phyloP scores from a whole-genome alignment of 1,284 basidiomycete species.

The Ceraceosorus guamensis region DNA sequence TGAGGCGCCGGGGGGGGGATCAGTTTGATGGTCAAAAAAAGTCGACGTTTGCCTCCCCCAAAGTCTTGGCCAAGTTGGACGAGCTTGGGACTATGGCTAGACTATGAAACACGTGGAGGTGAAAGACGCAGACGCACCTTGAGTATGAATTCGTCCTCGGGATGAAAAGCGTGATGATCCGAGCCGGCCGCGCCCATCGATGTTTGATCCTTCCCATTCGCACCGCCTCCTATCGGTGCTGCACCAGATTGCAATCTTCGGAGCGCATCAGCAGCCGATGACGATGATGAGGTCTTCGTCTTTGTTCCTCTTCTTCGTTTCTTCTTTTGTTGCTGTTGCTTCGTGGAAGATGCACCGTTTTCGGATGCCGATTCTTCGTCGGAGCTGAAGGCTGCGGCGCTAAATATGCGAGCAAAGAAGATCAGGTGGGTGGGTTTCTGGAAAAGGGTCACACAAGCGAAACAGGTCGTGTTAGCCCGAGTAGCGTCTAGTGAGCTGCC shows the following conservation, averaged over 20 bases:
- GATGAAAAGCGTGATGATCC: too few relatives aligned
- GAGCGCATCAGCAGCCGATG: too few relatives aligned
- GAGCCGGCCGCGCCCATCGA: slow-evolving; percentile 26
- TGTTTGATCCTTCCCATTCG: slow-evolving; percentile 31
- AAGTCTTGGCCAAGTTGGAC: slow-evolving; percentile 8
- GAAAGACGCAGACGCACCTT: too few relatives aligned
- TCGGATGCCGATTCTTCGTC: slow-evolving; percentile 23
- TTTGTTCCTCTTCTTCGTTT: too few relatives aligned
- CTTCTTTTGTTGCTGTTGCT: too few relatives aligned
- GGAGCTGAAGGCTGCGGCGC: slow-evolving; percentile 35
- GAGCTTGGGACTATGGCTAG: slow-evolving; percentile 19
- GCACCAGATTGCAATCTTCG: too few relatives aligned
- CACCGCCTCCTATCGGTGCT: slow-evolving; percentile 1
- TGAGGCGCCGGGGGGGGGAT: background rate
- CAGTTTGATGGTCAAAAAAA: background rate
- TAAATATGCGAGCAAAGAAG: slow-evolving; percentile 44
- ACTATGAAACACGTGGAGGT: too few relatives aligned
- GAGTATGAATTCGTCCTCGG: too few relatives aligned
- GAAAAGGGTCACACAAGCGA: background rate
- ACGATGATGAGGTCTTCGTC: too few relatives aligned
- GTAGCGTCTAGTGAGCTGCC: background rate
- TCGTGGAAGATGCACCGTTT: too few relatives aligned
- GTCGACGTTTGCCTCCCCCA: slow-evolving; percentile 8
- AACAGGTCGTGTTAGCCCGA: background rate
- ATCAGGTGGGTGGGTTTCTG: slow-evolving; percentile 24